Base-by-base conservation (phyloP, 164 flowering plant genomes). In the Nymphaea colorata region DNA sequence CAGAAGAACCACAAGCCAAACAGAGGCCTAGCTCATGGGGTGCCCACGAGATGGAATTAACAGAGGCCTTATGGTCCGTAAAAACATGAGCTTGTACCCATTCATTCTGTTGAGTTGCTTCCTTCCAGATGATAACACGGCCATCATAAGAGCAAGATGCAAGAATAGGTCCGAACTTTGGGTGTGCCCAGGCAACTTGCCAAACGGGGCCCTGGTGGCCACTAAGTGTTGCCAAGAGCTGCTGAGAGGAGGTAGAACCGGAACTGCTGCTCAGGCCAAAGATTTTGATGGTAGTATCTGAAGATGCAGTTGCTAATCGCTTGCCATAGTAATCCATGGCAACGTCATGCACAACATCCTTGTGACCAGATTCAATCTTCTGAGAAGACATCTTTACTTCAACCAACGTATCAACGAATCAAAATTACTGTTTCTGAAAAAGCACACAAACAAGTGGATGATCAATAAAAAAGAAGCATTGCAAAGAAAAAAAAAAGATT, bases 41-140 rank as follows among this genome's bases (percentile, higher is more conserved):
- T 16, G 86, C 86, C 86, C 86, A 83, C 4, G 78, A 64, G 44
- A 83, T 79, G 4, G 86, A 81, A 67, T 83, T 83, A 69, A 83
- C 86, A 5, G 86, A 83, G 8, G 77, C 62, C 55, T 81, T 81
- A 53, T 83, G 86, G 41, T 83, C 86, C 36, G 43, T 64, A 42
- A 83, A 83, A n/a, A 81, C 77, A 67, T 81, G 80, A 8, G 80
- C 75, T 67, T 79, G 81, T 12, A 66, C 55, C 83, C 83, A 80
- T 17, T 78, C 83, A 65, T 80, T 78, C 42, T 61, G 41, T 41
- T 61, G 36, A 10, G 64, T 61, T 17, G 41, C 18, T 60, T 80
- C 83, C 65, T 75, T 80, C 83, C 83, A 80, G n/a, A 80, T 68
- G 10, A 80, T 78, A 41, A 80, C 83, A n/a, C 71, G 64, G 5